Evolutionary conservation across 2,329 filamentous ascomycete genomes (phyloP), one percentile per base, ranked within the genome.

Genomic region (Chaetomium strumarium): DNA sequence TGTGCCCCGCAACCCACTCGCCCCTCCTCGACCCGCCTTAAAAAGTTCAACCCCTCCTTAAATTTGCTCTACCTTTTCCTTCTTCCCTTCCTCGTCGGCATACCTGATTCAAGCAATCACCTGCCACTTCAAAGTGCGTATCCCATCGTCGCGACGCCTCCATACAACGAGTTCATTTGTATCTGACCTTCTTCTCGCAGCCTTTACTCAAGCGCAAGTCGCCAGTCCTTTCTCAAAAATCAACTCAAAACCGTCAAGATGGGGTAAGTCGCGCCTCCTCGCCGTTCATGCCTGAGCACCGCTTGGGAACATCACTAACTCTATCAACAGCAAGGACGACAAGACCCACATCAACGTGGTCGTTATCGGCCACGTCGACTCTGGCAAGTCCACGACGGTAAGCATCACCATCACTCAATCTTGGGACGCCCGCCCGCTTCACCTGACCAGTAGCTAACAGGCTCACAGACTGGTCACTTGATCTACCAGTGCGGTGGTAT

Each of bases 401-500:
- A 87, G 84, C 71, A 58, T n/a, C 33, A 24, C 34, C 12, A 37
- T 16, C 12, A 2, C n/a, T 40, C 39, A 41, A 5, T 24, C 20
- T 19, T 3, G 38, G 5, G 29, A 4, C 19, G 12, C 29, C 14
- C 30, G 11, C n/a, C n/a, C 39, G 62, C 53, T 61, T 16, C 12
- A 53, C 59, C 5, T 40, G 11, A 14, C 29, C 43, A 9, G 14
- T 34, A 4, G 49, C 53, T 56, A 33, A 55, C 49, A 42, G 20
- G 56, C 51, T 65, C 64, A 68, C 66, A 75, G 74, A 87, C 77
- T 68, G 84, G 85, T 76, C 85, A 92, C 83, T 86, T 99, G 85
- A 97, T 99, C 88, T 97, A 97, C 90, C 92, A 99, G 88, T 97
- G 93, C 84, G 93, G 93, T 87, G 93, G 93, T 90, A 99, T 97